These are phyloP conservation scores for Chionographis japonica DNA, from an alignment of 106 monocot genomes.

Conservation along the genomic window DNA sequence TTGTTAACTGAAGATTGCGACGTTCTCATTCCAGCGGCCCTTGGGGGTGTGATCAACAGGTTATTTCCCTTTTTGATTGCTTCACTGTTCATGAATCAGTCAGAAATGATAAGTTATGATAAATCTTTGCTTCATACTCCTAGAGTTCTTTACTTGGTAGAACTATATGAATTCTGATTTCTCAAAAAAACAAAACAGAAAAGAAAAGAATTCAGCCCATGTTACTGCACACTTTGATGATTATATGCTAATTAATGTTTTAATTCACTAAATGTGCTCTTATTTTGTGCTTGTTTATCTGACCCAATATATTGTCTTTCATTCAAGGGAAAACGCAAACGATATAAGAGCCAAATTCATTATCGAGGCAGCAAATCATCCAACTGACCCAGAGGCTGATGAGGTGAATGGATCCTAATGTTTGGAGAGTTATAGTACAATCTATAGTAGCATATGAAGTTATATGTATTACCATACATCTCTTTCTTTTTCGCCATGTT, in stretches of 20 bases:
- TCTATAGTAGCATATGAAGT: too few species aligned
- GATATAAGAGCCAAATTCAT: conserved; percentile 75
- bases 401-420: conserved; percentile 21
- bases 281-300: too few species aligned
- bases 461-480: too few species aligned
- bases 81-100: background rate
- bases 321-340: conserved; percentile 63
- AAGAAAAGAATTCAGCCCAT: background rate
- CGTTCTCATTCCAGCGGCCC: conserved; percentile 76
- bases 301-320: background rate
- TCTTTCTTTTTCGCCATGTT: background rate
- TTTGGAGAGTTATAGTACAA: background rate
- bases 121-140: too few species aligned
- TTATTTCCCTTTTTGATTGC: background rate
- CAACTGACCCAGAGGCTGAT: conserved; percentile 84
- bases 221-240: too few species aligned
- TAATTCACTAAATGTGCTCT: too few species aligned
- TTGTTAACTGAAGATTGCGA: conserved; percentile 75
- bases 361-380: conserved; percentile 82
- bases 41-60: conserved; percentile 76
- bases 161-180: background rate
- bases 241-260: too few species aligned
- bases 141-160: background rate
- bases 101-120: too few species aligned
- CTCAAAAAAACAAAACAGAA: too few species aligned